Conservation (phyloP, 176 grass and related monocot species). For the bread wheat (Triticum aestivum) region DNA sequence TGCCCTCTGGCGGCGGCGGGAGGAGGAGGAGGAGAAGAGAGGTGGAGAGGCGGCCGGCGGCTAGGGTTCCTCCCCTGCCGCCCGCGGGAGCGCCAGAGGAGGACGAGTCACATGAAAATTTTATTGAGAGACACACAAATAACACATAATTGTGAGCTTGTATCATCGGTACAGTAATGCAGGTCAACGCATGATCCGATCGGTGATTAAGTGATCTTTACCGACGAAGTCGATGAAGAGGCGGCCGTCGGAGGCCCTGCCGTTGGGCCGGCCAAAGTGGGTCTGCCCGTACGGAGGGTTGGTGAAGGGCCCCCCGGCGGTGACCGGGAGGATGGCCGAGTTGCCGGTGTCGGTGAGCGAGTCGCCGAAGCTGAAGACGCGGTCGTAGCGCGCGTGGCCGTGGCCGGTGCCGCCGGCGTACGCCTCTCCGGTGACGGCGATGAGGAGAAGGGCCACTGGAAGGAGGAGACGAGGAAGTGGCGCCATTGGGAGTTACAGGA, state of each 20-base stretch:
- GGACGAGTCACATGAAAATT: no score
- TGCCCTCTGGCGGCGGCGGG: no score
- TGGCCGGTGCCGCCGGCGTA: not conserved
- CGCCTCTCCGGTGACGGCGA: not conserved
- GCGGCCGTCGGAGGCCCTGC: conserved; percentile 27
- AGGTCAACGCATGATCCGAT: not conserved
- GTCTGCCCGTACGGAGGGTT: conserved; percentile 17
- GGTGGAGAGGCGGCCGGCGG: no score
- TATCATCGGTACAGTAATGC: not conserved
- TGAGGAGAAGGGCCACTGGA: not conserved
- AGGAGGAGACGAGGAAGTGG: not conserved
- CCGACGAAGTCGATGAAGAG: conserved; percentile 45
- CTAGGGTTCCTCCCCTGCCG: no score
- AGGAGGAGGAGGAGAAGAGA: no score
- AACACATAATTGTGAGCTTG: not conserved
- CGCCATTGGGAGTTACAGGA: not conserved
- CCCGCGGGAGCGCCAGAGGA: no score
- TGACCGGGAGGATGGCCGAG: not conserved
- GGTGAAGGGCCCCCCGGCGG: not conserved
- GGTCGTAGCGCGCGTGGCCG: not conserved
- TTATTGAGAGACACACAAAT: no score
- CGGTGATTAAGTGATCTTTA: not conserved
- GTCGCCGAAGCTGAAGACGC: conserved; percentile 8
- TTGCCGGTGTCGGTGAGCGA: conserved; percentile 37
- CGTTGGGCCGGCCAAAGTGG: conserved; percentile 9